A percentile compares a stretch with the other conserved stretches of the same genome.
phyloP scores from a whole-genome alignment of 2,329 filamentous ascomycete species.

The Cercospora sesami region DNA sequence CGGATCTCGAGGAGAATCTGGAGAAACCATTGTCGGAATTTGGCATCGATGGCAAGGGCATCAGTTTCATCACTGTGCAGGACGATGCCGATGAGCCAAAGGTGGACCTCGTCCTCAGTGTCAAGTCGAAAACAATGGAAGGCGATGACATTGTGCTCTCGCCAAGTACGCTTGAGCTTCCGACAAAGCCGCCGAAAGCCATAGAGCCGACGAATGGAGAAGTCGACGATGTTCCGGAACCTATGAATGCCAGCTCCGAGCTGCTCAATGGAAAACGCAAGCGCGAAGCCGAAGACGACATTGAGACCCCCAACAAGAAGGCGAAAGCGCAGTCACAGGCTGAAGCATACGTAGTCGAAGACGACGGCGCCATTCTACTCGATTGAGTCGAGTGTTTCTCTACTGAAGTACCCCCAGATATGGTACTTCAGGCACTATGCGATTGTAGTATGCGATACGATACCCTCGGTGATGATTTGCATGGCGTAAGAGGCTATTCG shows the following conservation, averaged over 20 bases:
- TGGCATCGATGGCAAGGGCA: constrained; percentile 61
- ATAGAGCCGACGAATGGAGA: constrained; percentile 22
- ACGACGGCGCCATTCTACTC: constrained; percentile 37
- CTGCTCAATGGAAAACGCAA: constrained; percentile 30
- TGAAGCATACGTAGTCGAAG: constrained; percentile 29
- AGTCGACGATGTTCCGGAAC: constrained; percentile 5
- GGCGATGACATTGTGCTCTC: constrained; percentile 23
- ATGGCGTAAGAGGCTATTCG: constrained; percentile 9
- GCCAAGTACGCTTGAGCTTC: constrained; percentile 25
- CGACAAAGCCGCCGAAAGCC: constrained; percentile 26
- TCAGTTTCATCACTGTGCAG: constrained; percentile 78
- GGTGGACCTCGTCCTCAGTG: constrained; percentile 72
- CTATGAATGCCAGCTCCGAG: constrained; percentile 10
- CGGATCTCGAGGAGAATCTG: constrained; percentile 84
- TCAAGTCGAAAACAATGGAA: constrained; percentile 16
- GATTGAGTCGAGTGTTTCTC: constrained; percentile 26
- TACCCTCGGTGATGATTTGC: constrained; percentile 10
- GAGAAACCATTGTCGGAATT: constrained; percentile 75
- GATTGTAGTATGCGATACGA: constrained; percentile 7
- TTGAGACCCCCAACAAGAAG: constrained; percentile 25
- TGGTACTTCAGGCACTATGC: neutral
- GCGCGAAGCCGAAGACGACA: constrained; percentile 32
- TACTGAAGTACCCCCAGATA: neutral
- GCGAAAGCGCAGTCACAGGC: constrained; percentile 32
- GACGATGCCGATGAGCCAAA: constrained; percentile 78